Conservation (phyloP, 106 monocot genomes). For the Apostasia shenzhenica region DNA sequence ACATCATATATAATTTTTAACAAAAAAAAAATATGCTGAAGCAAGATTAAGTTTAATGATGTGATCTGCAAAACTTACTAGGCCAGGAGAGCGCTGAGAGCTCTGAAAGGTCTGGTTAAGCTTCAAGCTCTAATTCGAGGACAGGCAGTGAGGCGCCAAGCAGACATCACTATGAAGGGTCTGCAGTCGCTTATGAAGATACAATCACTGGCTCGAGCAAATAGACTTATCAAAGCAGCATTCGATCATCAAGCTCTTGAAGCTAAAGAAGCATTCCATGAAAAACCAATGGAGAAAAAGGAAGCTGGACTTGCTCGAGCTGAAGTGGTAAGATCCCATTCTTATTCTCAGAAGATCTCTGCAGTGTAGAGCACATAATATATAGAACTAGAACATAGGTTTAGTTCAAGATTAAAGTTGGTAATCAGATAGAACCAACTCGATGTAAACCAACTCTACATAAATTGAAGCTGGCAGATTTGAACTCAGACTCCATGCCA, state of each 20-base stretch:
- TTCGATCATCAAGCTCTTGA: constrained; percentile 6
- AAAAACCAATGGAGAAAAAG: neutral
- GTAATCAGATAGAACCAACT: no score
- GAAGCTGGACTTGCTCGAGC: neutral
- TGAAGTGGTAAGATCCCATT: neutral
- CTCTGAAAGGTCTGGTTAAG: constrained; percentile 49
- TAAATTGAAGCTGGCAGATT: no score
- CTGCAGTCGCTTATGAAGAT: constrained; percentile 57
- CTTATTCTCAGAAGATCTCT: neutral
- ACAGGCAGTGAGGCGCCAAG: constrained; percentile 43
- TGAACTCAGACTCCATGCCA: no score
- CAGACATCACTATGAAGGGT: constrained; percentile 28
- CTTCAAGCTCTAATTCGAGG: constrained; percentile 64
- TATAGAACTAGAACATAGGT: no score
- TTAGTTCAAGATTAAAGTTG: no score
- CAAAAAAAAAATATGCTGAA: no score
- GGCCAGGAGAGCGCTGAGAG: constrained; percentile 54
- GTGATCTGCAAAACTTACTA: neutral
- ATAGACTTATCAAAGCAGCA: constrained; percentile 10
- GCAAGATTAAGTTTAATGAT: neutral
- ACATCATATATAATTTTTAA: no score
- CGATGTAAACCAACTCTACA: no score
- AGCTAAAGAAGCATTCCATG: constrained; percentile 1
- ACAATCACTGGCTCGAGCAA: constrained; percentile 32
- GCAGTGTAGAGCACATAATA: no score